These are phyloP conservation scores for Candida nemodendra DNA, from an alignment of 805 yeast species.

Conservation along the genomic window DNA sequence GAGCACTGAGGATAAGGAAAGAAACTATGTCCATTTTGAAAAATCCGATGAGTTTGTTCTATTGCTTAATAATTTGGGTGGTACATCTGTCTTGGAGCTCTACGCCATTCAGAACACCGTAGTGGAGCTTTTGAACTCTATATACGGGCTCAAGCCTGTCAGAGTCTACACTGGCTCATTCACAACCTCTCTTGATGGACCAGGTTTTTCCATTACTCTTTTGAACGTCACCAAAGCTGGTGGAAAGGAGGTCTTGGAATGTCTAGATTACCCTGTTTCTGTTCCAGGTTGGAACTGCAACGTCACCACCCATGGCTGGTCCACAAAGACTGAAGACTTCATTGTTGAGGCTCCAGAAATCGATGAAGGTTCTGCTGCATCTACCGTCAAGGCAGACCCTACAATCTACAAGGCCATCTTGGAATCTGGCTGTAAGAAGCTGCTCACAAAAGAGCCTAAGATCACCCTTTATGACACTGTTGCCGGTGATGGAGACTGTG, in stretches of 20 bases:
- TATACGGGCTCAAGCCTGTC: constrained; percentile 58
- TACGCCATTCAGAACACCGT: constrained; percentile 68
- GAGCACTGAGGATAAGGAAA: constrained; percentile 65
- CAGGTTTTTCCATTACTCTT: constrained; percentile 85
- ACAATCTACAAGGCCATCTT: constrained; percentile 35
- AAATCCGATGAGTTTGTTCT: constrained; percentile 61
- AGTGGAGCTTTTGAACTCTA: constrained; percentile 47
- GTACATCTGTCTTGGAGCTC: constrained; percentile 78
- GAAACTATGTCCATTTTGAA: constrained; percentile 73
- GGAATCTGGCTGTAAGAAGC: constrained; percentile 47
- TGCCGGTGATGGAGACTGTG: constrained; percentile 98
- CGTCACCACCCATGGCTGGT: constrained; percentile 27
- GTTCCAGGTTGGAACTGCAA: constrained; percentile 81
- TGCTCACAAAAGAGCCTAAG: constrained; percentile 70
- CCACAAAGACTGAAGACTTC: constrained; percentile 15
- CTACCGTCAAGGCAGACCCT: constrained; percentile 31
- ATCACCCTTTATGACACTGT: constrained; percentile 82
- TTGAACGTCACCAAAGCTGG: constrained; percentile 63
- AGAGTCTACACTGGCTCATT: constrained; percentile 74
- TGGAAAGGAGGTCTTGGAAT: constrained; percentile 44
- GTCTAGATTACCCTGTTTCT: constrained; percentile 68
- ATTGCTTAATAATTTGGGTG: constrained; percentile 84
- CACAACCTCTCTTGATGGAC: constrained; percentile 88
- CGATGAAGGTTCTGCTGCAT: constrained; percentile 32
- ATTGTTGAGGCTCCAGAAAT: constrained; percentile 31